Base-by-base conservation (phyloP, 2,329 filamentous ascomycete genomes). In the Paracoccidioides lutzii region DNA sequence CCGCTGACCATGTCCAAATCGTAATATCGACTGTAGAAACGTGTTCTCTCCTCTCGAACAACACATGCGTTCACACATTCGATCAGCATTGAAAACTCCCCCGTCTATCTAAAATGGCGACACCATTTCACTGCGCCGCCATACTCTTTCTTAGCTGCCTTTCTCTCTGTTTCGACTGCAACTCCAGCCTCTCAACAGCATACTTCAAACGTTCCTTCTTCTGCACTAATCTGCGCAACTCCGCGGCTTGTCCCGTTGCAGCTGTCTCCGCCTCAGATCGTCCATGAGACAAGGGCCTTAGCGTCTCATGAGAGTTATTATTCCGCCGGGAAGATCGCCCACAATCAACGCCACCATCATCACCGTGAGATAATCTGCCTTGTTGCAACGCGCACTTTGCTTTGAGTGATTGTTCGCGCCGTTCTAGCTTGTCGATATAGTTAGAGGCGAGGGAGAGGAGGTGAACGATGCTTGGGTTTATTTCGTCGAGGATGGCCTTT, bases 201-300 rank as follows among this genome's bases (percentile, higher is more conserved):
- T 94, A 95, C 67, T 87, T 84, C 63, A 95, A 73, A 52, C 88
- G 81, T 70, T 95, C 89, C 71, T 88, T 91, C 71, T 89, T 85
- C 75, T 90, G 87, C 57, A 81, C 76, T 56, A 93, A 71, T 60
- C 87, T 84, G 63, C 81, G 82, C 58, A 88, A 75, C 64, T 80
- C 81, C 57, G 78, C 75, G 56, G 81, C 77, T 65, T 80, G 73
- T 53, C 70, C 70, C 40, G 69, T 64, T 35, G 53, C 70, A 40
- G 69, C 65, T 62, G 57, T 57, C 63, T 59, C 61, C 62, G 56
- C 57, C 63, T 62, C 43, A 62, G 54, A 5, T 59, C 57, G 44
- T 59, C 62, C n/a, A 58, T 59, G 38, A 62, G 59, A 7, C 53
- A 46, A 22, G 60, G 32, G 32, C 38, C 42, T 49, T 37, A 30